Evolutionary conservation across 495 filamentous ascomycete species (phyloP).

Genomic region (Penicillium argentinense): DNA sequence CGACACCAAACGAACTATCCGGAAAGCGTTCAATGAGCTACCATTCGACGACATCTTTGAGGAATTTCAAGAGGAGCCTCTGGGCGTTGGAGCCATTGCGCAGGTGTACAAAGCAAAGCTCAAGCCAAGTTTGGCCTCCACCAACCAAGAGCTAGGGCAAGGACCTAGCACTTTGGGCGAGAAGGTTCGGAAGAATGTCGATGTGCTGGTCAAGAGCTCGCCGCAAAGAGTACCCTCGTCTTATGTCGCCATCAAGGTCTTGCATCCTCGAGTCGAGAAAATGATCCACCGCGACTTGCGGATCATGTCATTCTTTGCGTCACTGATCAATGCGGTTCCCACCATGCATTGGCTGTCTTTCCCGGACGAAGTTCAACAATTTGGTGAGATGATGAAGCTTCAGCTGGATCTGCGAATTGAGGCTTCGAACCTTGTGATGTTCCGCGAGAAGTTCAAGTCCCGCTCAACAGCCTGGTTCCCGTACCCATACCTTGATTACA

Average conservation of each 20-base stretch:
- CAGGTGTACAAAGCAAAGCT: constrained; percentile 97
- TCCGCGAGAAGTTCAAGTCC: constrained; percentile 87
- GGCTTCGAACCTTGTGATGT: constrained; percentile 81
- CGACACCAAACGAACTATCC: constrained; percentile 75
- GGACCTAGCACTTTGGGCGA: constrained; percentile 56
- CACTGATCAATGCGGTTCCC: constrained; percentile 79
- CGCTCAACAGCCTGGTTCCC: constrained; percentile 95
- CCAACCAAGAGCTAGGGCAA: constrained; percentile 51
- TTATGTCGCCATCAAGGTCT: constrained; percentile 95
- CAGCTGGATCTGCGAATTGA: constrained; percentile 97
- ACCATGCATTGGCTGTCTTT: constrained; percentile 98
- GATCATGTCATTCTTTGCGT: constrained; percentile 94
- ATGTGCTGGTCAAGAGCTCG: constrained; percentile 78
- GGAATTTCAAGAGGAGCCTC: constrained; percentile 86
- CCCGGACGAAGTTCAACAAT: constrained; percentile 90
- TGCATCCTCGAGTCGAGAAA: constrained; percentile 88
- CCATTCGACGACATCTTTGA: constrained; percentile 92
- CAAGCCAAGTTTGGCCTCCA: constrained; percentile 71
- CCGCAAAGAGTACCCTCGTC: constrained; percentile 84
- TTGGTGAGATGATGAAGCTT: constrained; percentile 97
- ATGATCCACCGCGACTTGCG: constrained; percentile 83
- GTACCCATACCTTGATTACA: constrained; percentile 87
- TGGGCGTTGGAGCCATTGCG: constrained; percentile 95
- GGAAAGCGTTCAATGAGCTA: constrained; percentile 75
- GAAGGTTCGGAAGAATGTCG: constrained; percentile 77